Evolutionary conservation across 371 early-diverging fungal species (phyloP).

Genomic region (Mycotypha africana): DNA sequence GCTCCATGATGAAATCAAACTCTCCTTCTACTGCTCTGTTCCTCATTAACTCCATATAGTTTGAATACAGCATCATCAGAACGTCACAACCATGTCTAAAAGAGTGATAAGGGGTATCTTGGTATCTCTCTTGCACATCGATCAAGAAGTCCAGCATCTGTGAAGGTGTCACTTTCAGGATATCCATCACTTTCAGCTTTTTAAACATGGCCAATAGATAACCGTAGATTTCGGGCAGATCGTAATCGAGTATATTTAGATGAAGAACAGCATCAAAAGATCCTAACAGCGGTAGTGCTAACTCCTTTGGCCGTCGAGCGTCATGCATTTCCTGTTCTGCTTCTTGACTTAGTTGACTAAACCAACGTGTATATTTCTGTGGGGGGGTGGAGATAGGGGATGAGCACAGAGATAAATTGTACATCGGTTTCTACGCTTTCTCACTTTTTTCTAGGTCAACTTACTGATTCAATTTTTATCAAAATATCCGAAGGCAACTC

Average conservation of each 20-base stretch:
- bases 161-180: conserved; percentile 42
- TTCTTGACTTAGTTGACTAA: too few relatives aligned
- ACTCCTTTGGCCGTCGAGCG: too few relatives aligned
- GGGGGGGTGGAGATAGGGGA: too few relatives aligned
- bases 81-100: conserved; percentile 84
- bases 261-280: conserved; percentile 9
- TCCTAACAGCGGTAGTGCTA: background rate
- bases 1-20: conserved; percentile 50
- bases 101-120: conserved; percentile 74
- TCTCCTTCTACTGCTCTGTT: too few relatives aligned
- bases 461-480: too few relatives aligned
- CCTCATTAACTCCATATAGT: too few relatives aligned
- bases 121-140: conserved; percentile 68
- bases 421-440: too few relatives aligned
- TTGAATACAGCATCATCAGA: too few relatives aligned
- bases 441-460: too few relatives aligned
- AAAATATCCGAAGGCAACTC: too few relatives aligned
- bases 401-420: too few relatives aligned
- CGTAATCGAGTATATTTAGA: conserved; percentile 61
- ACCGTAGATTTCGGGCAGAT: conserved; percentile 57
- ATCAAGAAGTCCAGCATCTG: conserved; percentile 69
- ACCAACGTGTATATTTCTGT: conserved; percentile 9
- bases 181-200: conserved; percentile 43
- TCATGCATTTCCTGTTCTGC: background rate
- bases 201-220: conserved; percentile 61